Evolutionary conservation across 192 early-diverging fungal genomes (phyloP), one percentile per base, ranked within the genome.

Genomic region (Umbelopsis sp.): DNA sequence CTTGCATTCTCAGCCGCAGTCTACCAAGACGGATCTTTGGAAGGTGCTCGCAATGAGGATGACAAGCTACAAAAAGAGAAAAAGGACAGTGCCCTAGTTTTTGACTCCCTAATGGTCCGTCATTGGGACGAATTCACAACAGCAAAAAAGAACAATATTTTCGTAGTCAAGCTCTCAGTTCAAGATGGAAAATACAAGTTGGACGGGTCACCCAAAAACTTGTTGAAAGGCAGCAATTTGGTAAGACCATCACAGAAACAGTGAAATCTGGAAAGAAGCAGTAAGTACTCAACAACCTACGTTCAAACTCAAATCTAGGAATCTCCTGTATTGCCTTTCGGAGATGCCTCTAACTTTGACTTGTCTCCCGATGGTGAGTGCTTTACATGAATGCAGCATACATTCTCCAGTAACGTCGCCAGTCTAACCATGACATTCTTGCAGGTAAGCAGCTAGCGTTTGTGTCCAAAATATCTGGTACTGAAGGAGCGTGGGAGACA

Each of bases 81-180:
- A 66, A 84, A 81, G 31, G 90, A 91, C 34, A 85, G 90, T 11
- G 92, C 83, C 31, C 68, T 84, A 20, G 84, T 78, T 14, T 92
- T 83, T 78, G 89, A 93, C 24, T 76, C 88, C 26, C 80, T 95
- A 69, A 92, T 91, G 88, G 88, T 95, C 45, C 86, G 93, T 32
- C 93, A 95, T 72, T 95, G 93, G 92, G 93, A 95, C 69, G 77
- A 81, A 7, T 91, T 86, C 66, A 76, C 82, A 2, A 74, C 84
- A 41, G 81, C 87, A 26, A 89, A 90, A 79, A 79, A 84, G 69
- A 82, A 87, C 41, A 86, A 90, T 67, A 85, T 91, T 65, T 88
- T 91, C 77, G 68, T 82, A 0, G 80, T 87, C 29, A 68, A 72
- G 14, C 74, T 89, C 59, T 41, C 74, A 49, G 65, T 71, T 50